Base-by-base conservation (phyloP, 129 eudicot genomes). In the Chrysanthemum makinoi region DNA sequence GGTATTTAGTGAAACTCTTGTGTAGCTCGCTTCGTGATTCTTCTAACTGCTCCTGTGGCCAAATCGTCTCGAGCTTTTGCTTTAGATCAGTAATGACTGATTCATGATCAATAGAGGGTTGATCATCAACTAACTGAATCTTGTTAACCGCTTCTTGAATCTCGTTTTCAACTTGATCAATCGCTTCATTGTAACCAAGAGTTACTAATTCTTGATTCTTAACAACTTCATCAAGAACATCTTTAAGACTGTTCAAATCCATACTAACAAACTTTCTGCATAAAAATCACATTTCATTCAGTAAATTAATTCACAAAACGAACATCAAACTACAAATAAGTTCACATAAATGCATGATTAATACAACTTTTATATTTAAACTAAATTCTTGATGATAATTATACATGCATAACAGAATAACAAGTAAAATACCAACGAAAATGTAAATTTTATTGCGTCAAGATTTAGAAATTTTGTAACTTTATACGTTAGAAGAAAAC, bases 211-310 rank as follows among this genome's bases (percentile, higher is more conserved):
- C 73, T 62, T 72, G 85, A 73, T 76, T 72, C 63, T 81, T 77
- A 54, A 73, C 82, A 72, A 81, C 75, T 72, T 77, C 58, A 19
- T 72, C 81, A 76, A 77, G 72, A 44, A 69, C 82, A 72, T 72
- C 75, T 72, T 68, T 72, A 52, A 81, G 26, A n/a, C 72, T 66
- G 66, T 62, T 67, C 57, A 81, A 62, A 24, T 81, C 85, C 85
- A 77, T 77, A 65, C 72, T 59, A 46, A 62, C 15, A 49, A 80
- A 28, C 28, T 7, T 10, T 74, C 77, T 80, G 74, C 50, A 75
- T 28, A n/a, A 11, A 50, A 63, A 60, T 22, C 1, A 26, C 44
- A 26, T 2, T 51, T 51, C 56, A 1, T 51, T n/a, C n/a, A n/a
- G 15, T 51, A 39, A 33, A 33, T 33, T 33, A 4, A 33, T 33